Evolutionary conservation across 2,329 filamentous ascomycete species (phyloP).

Genomic region (Colletotrichum lupini): DNA sequence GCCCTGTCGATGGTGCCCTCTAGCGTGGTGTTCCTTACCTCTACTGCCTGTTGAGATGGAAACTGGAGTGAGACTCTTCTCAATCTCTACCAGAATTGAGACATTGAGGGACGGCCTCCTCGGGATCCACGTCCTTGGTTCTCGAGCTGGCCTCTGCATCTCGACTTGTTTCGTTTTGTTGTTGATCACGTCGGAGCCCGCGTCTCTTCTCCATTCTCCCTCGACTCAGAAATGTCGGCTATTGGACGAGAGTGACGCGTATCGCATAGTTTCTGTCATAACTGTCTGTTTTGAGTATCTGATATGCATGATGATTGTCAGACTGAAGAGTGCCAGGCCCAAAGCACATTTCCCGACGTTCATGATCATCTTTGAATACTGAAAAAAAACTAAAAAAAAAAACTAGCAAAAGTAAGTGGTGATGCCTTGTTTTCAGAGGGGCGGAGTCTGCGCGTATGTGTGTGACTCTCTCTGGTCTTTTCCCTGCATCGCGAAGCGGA

Average conservation of each 20-base stretch:
- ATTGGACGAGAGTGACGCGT: not conserved
- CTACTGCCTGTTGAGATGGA: not conserved
- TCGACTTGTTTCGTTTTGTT: not conserved
- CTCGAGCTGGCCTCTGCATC: not conserved
- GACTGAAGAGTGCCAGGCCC: not conserved
- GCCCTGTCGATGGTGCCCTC: constrained; percentile 6
- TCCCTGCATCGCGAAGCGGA: constrained; percentile 22
- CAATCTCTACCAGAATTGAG: not conserved
- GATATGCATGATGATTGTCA: constrained; percentile 5
- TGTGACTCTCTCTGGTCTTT: not conserved
- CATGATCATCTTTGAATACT: not conserved
- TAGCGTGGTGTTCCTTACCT: constrained; percentile 25
- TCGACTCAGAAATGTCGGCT: not conserved
- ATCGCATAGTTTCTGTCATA: not conserved
- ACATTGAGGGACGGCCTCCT: not conserved
- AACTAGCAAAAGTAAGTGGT: not conserved
- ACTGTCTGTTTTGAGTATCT: not conserved
- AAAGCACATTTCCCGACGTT: not conserved
- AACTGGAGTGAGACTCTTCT: not conserved
- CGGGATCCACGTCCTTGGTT: not conserved
- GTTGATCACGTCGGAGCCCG: not conserved
- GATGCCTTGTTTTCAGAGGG: constrained; percentile 3
- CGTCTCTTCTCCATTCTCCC: not conserved
- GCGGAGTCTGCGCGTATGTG: constrained; percentile 23
- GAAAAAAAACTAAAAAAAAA: too few relatives aligned